A percentile compares a stretch with the other conserved stretches of the same genome.
These are phyloP conservation scores for Musa balbisiana DNA, from an alignment of 202 grass and related monocot genomes.

Conservation along the genomic window DNA sequence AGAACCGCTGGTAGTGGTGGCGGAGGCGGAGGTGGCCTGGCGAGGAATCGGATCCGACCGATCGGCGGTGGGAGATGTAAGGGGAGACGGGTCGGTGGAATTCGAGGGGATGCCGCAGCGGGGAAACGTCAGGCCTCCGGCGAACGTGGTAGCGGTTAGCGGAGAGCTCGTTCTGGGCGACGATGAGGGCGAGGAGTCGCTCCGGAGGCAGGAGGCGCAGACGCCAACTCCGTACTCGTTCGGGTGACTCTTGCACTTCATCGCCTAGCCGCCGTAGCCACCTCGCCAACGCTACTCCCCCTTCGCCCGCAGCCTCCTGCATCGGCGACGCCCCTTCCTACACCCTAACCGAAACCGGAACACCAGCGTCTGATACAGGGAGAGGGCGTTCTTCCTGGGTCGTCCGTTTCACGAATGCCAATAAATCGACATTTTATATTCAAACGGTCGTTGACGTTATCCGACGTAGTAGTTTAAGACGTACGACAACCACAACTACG, in stretches of 20 bases:
- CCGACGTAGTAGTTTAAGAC: not conserved
- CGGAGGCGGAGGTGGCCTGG: not conserved
- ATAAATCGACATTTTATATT: not conserved
- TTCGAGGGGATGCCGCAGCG: not conserved
- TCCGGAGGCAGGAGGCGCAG: slow-evolving; percentile 21
- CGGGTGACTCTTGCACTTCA: slow-evolving; percentile 15
- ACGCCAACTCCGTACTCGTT: slow-evolving; percentile 13
- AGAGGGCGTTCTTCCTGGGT: not conserved
- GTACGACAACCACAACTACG: not conserved
- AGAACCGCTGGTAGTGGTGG: slow-evolving; percentile 5
- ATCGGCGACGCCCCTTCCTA: not conserved
- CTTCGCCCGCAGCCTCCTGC: not conserved
- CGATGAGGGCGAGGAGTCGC: slow-evolving; percentile 10
- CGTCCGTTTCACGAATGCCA: not conserved
- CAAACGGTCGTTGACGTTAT: not conserved
- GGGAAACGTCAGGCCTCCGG: not conserved
- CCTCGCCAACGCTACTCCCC: not conserved
- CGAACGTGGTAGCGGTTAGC: not conserved
- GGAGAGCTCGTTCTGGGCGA: slow-evolving; percentile 6
- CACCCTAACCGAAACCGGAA: no score
- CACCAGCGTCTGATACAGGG: no score
- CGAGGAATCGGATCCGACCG: slow-evolving; percentile 9
- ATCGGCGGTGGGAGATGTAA: slow-evolving; percentile 5
- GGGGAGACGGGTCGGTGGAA: slow-evolving; percentile 8
- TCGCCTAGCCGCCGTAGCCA: not conserved